phyloP scores from a whole-genome alignment of 2,329 filamentous ascomycete species.

The Rhinocladiella similis region DNA sequence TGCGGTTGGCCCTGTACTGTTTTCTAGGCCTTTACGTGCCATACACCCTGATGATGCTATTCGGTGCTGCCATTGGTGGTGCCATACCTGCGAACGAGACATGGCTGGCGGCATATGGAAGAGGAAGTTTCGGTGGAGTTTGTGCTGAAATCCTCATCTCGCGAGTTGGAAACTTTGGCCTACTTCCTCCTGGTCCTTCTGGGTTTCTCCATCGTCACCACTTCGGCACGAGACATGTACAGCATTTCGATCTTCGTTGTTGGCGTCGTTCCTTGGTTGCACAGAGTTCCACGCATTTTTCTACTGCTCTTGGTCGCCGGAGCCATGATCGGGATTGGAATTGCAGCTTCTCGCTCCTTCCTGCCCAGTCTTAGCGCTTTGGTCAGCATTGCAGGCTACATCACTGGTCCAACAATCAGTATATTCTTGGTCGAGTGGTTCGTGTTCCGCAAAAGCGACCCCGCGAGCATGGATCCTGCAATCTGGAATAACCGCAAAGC shows the following conservation, averaged over 20 bases:
- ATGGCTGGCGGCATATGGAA: constrained; percentile 59
- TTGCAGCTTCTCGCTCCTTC: constrained; percentile 10
- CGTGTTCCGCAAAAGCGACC: constrained; percentile 55
- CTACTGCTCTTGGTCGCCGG: constrained; percentile 3
- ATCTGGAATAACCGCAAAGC: constrained; percentile 60
- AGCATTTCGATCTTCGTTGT: constrained; percentile 7
- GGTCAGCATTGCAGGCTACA: constrained; percentile 37
- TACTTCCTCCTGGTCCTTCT: constrained; percentile 61
- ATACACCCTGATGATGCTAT: constrained; percentile 60
- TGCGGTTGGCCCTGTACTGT: constrained; percentile 2
- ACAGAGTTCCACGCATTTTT: constrained; percentile 6
- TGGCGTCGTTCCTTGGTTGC: constrained; percentile 4
- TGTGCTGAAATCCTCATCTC: constrained; percentile 66
- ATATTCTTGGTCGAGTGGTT: constrained; percentile 53
- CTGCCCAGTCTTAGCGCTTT: constrained; percentile 37
- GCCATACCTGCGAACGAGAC: constrained; percentile 49
- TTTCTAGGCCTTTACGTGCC: constrained; percentile 54
- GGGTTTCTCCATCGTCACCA: constrained; percentile 64
- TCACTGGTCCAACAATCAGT: constrained; percentile 14
- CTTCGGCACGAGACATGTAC: constrained; percentile 49
- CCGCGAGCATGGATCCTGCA: constrained; percentile 58
- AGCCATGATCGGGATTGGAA: constrained; percentile 7
- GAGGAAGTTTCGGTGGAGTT: constrained; percentile 44
- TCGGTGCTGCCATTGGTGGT: constrained; percentile 65
- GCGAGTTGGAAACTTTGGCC: constrained; percentile 58